Percentiles rank a stretch among this genome's conserved stretches.
These are phyloP conservation scores for Chalciporus pseudorubinellus DNA, from an alignment of 768 basidiomycete species.

Conservation along the genomic window DNA sequence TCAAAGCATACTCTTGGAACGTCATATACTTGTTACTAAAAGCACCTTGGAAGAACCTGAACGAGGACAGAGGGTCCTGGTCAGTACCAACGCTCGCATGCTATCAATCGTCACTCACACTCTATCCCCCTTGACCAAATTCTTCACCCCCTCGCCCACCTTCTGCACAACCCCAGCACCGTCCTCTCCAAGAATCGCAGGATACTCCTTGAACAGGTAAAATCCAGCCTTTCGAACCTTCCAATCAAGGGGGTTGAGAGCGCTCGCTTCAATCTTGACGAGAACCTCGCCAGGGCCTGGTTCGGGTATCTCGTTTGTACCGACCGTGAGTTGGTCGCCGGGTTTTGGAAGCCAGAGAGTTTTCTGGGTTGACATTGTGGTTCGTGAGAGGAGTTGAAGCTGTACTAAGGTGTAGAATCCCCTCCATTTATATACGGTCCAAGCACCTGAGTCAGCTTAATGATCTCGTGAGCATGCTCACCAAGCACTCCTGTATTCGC, in stretches of 20 bases:
- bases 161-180: slow-evolving; percentile 37
- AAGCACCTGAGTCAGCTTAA: too few relatives aligned
- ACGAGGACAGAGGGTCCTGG: too few relatives aligned
- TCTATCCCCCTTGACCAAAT: slow-evolving; percentile 34
- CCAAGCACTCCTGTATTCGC: too few relatives aligned
- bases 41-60: slow-evolving; percentile 6
- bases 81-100: too few relatives aligned
- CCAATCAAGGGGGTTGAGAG: slow-evolving; percentile 46
- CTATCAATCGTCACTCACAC: too few relatives aligned
- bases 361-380: slow-evolving; percentile 12
- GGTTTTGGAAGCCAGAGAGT: slow-evolving; percentile 16
- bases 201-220: slow-evolving; percentile 33
- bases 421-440: too few relatives aligned
- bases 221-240: slow-evolving; percentile 4
- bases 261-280: slow-evolving; percentile 39
- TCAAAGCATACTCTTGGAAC: slow-evolving; percentile 25
- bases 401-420: too few relatives aligned
- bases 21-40: slow-evolving; percentile 5
- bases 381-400: too few relatives aligned
- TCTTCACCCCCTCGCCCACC: slow-evolving; percentile 36
- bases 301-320: slow-evolving; percentile 21
- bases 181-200: slow-evolving; percentile 37
- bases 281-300: slow-evolving; percentile 44
- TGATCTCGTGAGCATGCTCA: too few relatives aligned
- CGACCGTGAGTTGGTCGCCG: slow-evolving; percentile 11